Evolutionary conservation across 148 eudicot genomes (phyloP).

Genomic region (Pharnaceum exiguum): DNA sequence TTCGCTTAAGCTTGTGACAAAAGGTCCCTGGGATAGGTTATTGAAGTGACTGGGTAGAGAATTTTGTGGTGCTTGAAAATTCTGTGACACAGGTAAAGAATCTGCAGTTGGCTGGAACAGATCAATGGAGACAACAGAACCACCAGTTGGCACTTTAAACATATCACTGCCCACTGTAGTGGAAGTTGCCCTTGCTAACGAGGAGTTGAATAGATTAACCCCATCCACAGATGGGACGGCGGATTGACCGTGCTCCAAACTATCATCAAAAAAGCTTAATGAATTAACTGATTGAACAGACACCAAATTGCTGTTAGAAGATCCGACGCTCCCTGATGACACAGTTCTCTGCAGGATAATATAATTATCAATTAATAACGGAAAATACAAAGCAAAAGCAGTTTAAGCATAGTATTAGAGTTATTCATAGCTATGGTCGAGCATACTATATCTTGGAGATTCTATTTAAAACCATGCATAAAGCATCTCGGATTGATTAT

Average conservation of each 20-base stretch:
- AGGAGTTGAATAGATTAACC: conserved; percentile 49
- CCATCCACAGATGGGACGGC: conserved; percentile 35
- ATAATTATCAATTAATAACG: not conserved
- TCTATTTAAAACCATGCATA: not conserved
- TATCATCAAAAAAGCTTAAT: conserved; percentile 31
- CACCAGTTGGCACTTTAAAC: conserved; percentile 44
- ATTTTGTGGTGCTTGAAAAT: conserved; percentile 28
- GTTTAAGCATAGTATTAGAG: not conserved
- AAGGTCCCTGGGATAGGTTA: conserved; percentile 31
- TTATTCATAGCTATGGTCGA: not conserved
- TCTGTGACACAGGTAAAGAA: conserved; percentile 32
- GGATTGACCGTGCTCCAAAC: conserved; percentile 31
- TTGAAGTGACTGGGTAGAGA: conserved; percentile 24
- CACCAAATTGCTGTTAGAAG: conserved; percentile 42
- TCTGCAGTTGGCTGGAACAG: conserved; percentile 34
- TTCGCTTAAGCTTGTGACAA: conserved; percentile 19
- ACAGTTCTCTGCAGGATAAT: conserved; percentile 53
- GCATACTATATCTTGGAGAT: not conserved
- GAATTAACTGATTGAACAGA: conserved; percentile 46
- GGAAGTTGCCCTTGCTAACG: conserved; percentile 27
- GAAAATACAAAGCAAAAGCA: not conserved
- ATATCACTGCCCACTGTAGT: conserved; percentile 26
- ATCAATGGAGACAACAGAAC: conserved; percentile 30
- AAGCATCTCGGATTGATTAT: no score
- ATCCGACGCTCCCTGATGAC: conserved; percentile 60